These are phyloP conservation scores for Lepidium didymum DNA, from an alignment of 345 rosid genomes.

Conservation along the genomic window DNA sequence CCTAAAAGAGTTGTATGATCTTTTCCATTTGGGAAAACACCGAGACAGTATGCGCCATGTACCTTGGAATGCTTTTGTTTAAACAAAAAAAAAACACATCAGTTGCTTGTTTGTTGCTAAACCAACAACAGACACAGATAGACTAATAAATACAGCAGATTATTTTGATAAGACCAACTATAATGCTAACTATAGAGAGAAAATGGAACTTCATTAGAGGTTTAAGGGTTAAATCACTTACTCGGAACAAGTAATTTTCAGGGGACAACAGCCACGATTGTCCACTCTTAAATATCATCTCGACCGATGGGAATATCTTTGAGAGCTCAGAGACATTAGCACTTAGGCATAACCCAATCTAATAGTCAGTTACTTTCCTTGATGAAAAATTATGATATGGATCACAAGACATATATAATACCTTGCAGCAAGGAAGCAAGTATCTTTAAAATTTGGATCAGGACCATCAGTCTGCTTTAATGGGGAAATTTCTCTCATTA, in stretches of 20 bases:
- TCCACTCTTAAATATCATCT: constrained; percentile 61
- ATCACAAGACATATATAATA: constrained; percentile 24
- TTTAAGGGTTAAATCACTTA: constrained; percentile 27
- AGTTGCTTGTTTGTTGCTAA: neutral
- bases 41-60: constrained; percentile 72
- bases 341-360: constrained; percentile 32
- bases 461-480: constrained; percentile 73
- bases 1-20: constrained; percentile 89
- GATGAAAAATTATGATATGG: neutral
- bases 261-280: constrained; percentile 70
- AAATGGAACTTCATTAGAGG: neutral
- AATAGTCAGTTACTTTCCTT: constrained; percentile 12
- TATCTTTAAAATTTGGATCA: constrained; percentile 85
- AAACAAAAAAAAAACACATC: constrained; percentile 2
- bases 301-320: constrained; percentile 59
- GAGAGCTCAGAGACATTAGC: constrained; percentile 50
- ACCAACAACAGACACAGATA: neutral
- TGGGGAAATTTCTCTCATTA: constrained; percentile 52
- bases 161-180: neutral
- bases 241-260: constrained; percentile 87
- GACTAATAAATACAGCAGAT: neutral
- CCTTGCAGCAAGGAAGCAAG: constrained; percentile 76
- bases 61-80: constrained; percentile 70
- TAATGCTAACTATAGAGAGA: neutral
- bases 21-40: constrained; percentile 79